Evolutionary conservation across 2,329 filamentous ascomycete species (phyloP).

Genomic region (Ilyonectria robusta): DNA sequence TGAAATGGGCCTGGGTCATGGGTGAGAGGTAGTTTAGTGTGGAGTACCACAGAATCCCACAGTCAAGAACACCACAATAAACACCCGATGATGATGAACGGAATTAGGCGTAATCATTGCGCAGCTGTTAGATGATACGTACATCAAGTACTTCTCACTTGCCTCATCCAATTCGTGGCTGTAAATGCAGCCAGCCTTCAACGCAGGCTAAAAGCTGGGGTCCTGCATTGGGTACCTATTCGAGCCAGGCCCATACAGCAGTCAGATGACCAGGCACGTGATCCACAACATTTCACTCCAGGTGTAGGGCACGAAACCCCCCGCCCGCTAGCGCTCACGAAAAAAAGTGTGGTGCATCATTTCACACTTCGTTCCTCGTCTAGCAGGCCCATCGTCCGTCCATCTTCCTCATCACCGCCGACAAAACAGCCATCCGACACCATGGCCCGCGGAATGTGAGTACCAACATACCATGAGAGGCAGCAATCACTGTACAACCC

Average conservation of each 20-base stretch:
- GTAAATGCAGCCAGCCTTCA: not conserved
- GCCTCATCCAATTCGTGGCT: not conserved
- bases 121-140: not conserved
- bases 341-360: constrained; percentile 52
- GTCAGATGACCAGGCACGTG: constrained; percentile 32
- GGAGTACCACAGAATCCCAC: constrained; percentile 28
- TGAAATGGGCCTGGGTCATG: constrained; percentile 19
- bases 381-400: constrained; percentile 42
- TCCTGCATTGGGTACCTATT: constrained; percentile 6
- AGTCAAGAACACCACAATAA: constrained; percentile 17
- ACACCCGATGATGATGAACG: not conserved
- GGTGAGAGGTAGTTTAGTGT: constrained; percentile 11
- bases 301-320: constrained; percentile 55
- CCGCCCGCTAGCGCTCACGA: constrained; percentile 44
- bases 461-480: constrained; percentile 41
- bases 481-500: constrained; percentile 18
- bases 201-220: constrained; percentile 1
- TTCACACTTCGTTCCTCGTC: constrained; percentile 46
- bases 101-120: not conserved
- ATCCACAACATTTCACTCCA: constrained; percentile 9
- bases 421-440: constrained; percentile 61
- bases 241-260: no score
- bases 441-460: constrained; percentile 77
- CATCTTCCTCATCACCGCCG: constrained; percentile 55
- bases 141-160: not conserved